Evolutionary conservation across 2,329 filamentous ascomycete species (phyloP).

Genomic region (Rugonectria rugulosa): DNA sequence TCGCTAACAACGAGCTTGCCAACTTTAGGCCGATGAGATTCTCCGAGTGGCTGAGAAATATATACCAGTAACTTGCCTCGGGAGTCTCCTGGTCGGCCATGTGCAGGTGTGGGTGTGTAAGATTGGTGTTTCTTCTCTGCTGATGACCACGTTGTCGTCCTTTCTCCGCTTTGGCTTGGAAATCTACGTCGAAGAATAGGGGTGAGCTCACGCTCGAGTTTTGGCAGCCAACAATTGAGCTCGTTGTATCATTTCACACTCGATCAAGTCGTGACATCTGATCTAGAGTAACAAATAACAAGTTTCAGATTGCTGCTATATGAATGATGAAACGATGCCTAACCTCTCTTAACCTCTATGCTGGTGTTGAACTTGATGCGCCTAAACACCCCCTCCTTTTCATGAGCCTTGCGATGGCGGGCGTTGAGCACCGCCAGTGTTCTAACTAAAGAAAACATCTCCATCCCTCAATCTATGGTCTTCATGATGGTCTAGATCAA

Average conservation of each 20-base stretch:
- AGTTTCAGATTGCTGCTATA: neutral
- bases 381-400: neutral
- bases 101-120: neutral
- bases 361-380: constrained; percentile 16
- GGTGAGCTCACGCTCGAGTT: constrained; percentile 24
- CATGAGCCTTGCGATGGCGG: neutral
- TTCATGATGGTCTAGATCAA: neutral
- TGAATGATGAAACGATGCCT: constrained; percentile 9
- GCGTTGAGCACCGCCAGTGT: constrained; percentile 15
- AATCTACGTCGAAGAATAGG: constrained; percentile 4
- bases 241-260: constrained; percentile 4
- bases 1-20: constrained; percentile 47
- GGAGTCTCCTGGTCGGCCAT: neutral
- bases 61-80: neutral
- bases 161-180: neutral
- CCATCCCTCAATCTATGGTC: no score
- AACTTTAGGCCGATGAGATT: constrained; percentile 59
- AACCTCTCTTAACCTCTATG: neutral
- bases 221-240: constrained; percentile 3
- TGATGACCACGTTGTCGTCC: neutral
- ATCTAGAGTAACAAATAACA: neutral
- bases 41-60: constrained; percentile 57
- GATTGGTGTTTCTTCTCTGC: neutral
- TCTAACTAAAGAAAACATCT: no score
- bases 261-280: no score